Percentiles rank a stretch among this genome's conserved stretches.
phyloP scores from a whole-genome alignment of 1,284 basidiomycete genomes.

The Cutaneotrichosporon sp. region DNA sequence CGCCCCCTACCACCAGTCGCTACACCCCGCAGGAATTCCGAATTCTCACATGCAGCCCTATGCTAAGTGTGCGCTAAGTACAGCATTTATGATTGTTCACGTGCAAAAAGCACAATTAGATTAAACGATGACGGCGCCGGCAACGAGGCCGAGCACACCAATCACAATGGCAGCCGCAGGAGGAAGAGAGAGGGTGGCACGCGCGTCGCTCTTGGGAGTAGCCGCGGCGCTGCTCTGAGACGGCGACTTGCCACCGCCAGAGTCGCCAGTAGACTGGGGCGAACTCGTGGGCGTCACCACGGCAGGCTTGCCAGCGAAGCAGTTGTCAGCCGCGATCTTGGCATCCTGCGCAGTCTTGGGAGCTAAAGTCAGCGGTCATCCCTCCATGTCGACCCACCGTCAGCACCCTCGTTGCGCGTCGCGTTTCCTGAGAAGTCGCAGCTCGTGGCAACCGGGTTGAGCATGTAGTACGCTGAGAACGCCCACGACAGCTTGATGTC shows the following conservation, averaged over 20 bases:
- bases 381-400: constrained; percentile 15
- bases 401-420: constrained; percentile 60
- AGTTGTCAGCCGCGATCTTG: constrained; percentile 12
- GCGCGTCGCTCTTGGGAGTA: constrained; percentile 1
- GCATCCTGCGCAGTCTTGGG: constrained; percentile 12
- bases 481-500: constrained; percentile 77
- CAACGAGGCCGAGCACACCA: constrained; percentile 4
- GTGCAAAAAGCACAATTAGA: background rate
- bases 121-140: constrained; percentile 5
- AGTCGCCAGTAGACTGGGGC: constrained; percentile 2
- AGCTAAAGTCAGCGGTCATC: background rate
- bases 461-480: constrained; percentile 77
- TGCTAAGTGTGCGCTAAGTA: background rate
- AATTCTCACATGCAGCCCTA: background rate
- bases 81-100: background rate
- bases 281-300: constrained; percentile 20
- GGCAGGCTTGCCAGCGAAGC: constrained; percentile 14
- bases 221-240: background rate
- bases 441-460: constrained; percentile 61
- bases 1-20: background rate
- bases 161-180: background rate
- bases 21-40: background rate
- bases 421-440: constrained; percentile 75
- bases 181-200: background rate
- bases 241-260: background rate